Conservation (phyloP, 192 early-diverging fungal genomes). For the Funneliformis mosseae region DNA sequence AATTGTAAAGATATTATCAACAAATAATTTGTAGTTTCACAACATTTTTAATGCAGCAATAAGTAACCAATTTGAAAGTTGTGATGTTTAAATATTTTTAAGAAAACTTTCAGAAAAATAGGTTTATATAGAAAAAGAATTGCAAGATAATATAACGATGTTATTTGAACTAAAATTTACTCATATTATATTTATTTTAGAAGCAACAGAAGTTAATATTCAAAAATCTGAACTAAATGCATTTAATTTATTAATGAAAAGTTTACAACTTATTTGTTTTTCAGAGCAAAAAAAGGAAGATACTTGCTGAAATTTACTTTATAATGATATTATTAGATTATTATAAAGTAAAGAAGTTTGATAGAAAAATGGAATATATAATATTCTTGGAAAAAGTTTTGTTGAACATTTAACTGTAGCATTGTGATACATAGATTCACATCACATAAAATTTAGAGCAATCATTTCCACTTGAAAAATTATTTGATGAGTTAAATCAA, state of each 20-base stretch:
- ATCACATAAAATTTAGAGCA: neutral
- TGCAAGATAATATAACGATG: neutral
- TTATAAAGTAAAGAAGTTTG: neutral
- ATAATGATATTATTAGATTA: neutral
- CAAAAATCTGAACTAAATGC: neutral
- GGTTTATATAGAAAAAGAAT: neutral
- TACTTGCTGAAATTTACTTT: neutral
- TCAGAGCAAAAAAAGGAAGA: neutral
- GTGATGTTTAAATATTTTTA: neutral
- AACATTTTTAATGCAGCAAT: neutral
- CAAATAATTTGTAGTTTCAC: neutral
- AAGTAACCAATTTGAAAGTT: neutral
- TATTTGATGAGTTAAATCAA: neutral
- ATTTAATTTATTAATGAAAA: too few relatives aligned
- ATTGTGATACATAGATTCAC: neutral
- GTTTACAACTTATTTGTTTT: too few relatives aligned
- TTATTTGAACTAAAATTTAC: slow-evolving; percentile 1
- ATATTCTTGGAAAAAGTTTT: neutral
- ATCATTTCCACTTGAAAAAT: neutral
- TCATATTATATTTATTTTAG: slow-evolving; percentile 4
- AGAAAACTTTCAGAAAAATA: neutral
- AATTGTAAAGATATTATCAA: neutral
- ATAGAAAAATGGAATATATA: neutral
- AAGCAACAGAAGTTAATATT: neutral
- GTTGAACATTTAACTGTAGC: neutral